Percentiles rank a stretch among this genome's conserved stretches.
Evolutionary conservation across 805 yeast genomes (phyloP).

Genomic region (Teunomyces cretensis): DNA sequence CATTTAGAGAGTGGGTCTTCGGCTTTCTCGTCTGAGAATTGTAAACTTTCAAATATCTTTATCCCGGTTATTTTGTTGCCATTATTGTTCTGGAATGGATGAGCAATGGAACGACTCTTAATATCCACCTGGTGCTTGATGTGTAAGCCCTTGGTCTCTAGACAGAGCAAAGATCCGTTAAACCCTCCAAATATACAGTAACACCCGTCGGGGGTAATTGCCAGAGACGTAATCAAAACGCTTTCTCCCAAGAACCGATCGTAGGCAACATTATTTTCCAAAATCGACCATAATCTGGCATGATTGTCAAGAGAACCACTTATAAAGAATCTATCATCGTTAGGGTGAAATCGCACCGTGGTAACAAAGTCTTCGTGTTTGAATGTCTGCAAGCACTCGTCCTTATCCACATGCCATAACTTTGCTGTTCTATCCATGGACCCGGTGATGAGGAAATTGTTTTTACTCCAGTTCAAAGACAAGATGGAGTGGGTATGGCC

Average conservation of each 20-base stretch:
- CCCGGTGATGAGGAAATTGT: slow-evolving; percentile 74
- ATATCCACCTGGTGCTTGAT: slow-evolving; percentile 32
- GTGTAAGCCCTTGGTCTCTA: slow-evolving; percentile 65
- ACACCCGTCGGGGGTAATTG: slow-evolving; percentile 66
- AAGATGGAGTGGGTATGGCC: slow-evolving; percentile 74
- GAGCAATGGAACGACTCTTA: slow-evolving; percentile 23
- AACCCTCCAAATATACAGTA: slow-evolving; percentile 73
- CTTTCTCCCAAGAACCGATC: slow-evolving; percentile 52
- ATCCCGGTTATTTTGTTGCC: slow-evolving; percentile 73
- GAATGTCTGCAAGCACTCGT: slow-evolving; percentile 61
- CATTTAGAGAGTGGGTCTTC: slow-evolving; percentile 21
- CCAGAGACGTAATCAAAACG: slow-evolving; percentile 71
- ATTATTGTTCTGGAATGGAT: slow-evolving; percentile 22
- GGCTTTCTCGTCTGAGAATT: slow-evolving; percentile 4
- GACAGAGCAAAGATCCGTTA: slow-evolving; percentile 61
- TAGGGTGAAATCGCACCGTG: slow-evolving; percentile 74
- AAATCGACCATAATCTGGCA: slow-evolving; percentile 79
- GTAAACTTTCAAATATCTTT: slow-evolving; percentile 41
- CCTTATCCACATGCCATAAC: slow-evolving; percentile 80
- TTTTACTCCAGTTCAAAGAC: slow-evolving; percentile 86
- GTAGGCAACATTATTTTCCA: slow-evolving; percentile 66
- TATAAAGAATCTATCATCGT: slow-evolving; percentile 81
- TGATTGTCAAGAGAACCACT: slow-evolving; percentile 79
- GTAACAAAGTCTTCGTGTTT: slow-evolving; percentile 82
- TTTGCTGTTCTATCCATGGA: slow-evolving; percentile 83